Evolutionary conservation across 495 filamentous ascomycete species (phyloP), one percentile per base, ranked within the genome.

Genomic region (Coniosporium apollinis): DNA sequence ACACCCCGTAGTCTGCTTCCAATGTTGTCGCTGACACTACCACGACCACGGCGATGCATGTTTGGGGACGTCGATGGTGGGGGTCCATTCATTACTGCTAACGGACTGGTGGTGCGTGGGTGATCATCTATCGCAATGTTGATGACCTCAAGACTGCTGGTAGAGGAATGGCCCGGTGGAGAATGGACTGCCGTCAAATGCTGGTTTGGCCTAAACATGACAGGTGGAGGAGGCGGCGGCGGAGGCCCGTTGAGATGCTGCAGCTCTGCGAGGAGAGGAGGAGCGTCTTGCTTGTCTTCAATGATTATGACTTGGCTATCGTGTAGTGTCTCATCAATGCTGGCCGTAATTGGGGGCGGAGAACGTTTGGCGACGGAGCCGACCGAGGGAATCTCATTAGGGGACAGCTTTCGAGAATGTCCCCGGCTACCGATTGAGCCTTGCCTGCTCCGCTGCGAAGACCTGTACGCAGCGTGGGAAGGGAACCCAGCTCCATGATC

Each of bases 221-320:
- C 33, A 17, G 70, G 69, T 24, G 66, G 75, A 2, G 79, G 75
- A 8, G 76, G 76, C 0, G 74, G 76, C 3, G 74, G 76, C 2
- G 76, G 72, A 3, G 72, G 72, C 11, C 48, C 61, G 19, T 74
- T 73, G 6, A 94, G 67, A 56, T 94, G 84, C 49, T 84, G 79
- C n/a, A 92, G 69, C 44, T 93, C 79, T 33, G 75, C 74, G 25
- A 93, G 62, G 20, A 92, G 67, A 8, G 74, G 73, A 8, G 78
- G 74, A 19, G 41, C 38, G 9, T 30, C 31, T 2, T 49, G 43
- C 14, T 55, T 36, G 14, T 44, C 31, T 15, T 46, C 35, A 45
- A 57, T 34, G 20, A 61, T 49, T 21, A 59, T 46, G 28, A 56
- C 41, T 30, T 56, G 46, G 22, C 45, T 52, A 34, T 53, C 55